Evolutionary conservation across 2,329 filamentous ascomycete species (phyloP), one percentile per base, ranked within the genome.

Genomic region (Byssothecium circinans): DNA sequence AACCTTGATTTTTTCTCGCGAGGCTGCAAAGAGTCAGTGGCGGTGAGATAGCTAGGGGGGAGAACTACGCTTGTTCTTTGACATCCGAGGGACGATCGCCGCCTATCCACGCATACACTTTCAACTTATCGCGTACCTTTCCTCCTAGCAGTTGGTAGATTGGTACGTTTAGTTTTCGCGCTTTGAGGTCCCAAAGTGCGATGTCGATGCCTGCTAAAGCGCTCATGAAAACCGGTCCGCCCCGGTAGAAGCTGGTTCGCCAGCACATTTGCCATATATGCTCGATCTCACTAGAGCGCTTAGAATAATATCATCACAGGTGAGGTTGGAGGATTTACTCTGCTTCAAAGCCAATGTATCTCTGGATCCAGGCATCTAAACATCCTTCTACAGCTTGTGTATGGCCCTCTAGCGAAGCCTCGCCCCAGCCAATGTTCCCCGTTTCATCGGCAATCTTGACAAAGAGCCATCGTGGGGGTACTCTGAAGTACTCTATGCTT

Each of bases 181-280:
- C 82, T 74, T 91, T 90, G 17, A 91, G 74, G 69, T 91, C 87
- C 87, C 87, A 91, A 0, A 91, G 73, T 0, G 87, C 87, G 65
- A 91, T 91, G 61, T 91, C 88, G 42, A 91, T 82, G 2, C 88
- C 88, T 0, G 86, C 82, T 14, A 91, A 71, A 0, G 88, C 88
- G 56, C 83, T 88, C 87, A 91, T 91, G 55, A 91, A 85, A 8
- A 91, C 87, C 0, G 88, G 86, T 0, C 88, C 88, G 2, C 88
- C 88, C 22, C 88, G 78, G 68, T 91, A 91, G 68, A 91, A 92
- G 0, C 82, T 82, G 34, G 64, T 64, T 34, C 88, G 79, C 81
- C 84, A 91, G 20, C 82, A 81, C 54, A 80, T 78, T 65, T 90
- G 87, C 88, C 88, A 91, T 48, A 91, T 86, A 53, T 89, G 84